Evolutionary conservation across 202 grass and related monocot genomes (phyloP).

Genomic region (Zizania palustris): DNA sequence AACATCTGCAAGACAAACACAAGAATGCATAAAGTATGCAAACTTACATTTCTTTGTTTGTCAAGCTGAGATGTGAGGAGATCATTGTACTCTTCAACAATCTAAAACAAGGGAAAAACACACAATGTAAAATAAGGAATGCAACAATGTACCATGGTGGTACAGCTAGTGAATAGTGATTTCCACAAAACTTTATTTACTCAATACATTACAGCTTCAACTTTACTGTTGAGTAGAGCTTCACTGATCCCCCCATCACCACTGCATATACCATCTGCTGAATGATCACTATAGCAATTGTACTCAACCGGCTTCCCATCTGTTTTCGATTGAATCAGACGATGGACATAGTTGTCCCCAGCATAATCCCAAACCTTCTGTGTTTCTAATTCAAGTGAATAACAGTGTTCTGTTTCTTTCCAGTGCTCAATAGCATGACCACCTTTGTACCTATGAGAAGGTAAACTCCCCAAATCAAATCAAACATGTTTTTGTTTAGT

Average conservation of each 20-base stretch:
- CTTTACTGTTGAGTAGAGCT: slow-evolving; percentile 90
- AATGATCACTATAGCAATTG: slow-evolving; percentile 56
- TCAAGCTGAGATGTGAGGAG: slow-evolving; percentile 91
- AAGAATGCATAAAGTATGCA: not conserved
- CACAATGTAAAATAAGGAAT: not conserved
- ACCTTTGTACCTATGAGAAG: slow-evolving; percentile 74
- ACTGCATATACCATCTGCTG: slow-evolving; percentile 53
- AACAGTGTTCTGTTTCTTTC: slow-evolving; percentile 92
- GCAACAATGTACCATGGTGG: slow-evolving; percentile 27
- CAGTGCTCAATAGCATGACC: slow-evolving; percentile 88
- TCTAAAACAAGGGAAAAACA: slow-evolving; percentile 49
- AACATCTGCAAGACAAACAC: slow-evolving; percentile 17
- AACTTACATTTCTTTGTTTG: slow-evolving; percentile 97
- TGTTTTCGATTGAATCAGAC: slow-evolving; percentile 96
- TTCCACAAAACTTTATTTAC: slow-evolving; percentile 38
- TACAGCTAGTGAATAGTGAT: slow-evolving; percentile 37
- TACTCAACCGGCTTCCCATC: slow-evolving; percentile 89
- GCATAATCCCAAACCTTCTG: slow-evolving; percentile 99
- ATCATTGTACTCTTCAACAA: slow-evolving; percentile 91
- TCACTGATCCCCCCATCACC: slow-evolving; percentile 66
- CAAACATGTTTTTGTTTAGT: slow-evolving; percentile 26
- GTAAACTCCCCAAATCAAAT: slow-evolving; percentile 18
- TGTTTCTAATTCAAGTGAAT: slow-evolving; percentile 97
- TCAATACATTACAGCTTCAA: slow-evolving; percentile 84
- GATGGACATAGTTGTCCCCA: slow-evolving; percentile 96